Percentiles rank a stretch among this genome's conserved stretches.
Evolutionary conservation across 2,329 filamentous ascomycete genomes (phyloP).

Genomic region (Colletotrichum cereale): DNA sequence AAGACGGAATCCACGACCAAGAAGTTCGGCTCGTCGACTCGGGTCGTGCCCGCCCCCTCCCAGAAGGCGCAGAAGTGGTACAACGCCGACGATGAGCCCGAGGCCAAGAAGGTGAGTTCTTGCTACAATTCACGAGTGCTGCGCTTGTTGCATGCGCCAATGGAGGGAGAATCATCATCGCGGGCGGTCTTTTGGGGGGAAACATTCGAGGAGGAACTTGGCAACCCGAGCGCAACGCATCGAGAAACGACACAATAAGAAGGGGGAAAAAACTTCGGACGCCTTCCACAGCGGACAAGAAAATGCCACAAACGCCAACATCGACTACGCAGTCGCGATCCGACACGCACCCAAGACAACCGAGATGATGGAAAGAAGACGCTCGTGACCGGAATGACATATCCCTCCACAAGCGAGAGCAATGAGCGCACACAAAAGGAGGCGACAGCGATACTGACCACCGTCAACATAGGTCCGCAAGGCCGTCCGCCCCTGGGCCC

Average conservation of each 20-base stretch:
- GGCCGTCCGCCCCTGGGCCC: conserved; percentile 86
- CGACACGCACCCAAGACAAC: conserved; percentile 1
- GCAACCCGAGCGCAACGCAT: conserved; percentile 14
- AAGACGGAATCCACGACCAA: conserved; percentile 82
- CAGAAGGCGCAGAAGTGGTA: conserved; percentile 99
- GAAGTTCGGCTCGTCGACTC: conserved; percentile 98
- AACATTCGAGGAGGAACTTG: conserved; percentile 9
- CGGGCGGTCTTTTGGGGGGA: conserved; percentile 18
- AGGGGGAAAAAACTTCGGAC: not conserved
- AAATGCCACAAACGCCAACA: not conserved
- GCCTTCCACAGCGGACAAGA: not conserved
- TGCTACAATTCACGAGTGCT: conserved; percentile 44
- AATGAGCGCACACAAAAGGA: not conserved
- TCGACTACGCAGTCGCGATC: not conserved
- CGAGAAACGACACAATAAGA: conserved; percentile 7
- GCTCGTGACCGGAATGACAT: conserved; percentile 31
- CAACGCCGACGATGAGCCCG: conserved; percentile 89
- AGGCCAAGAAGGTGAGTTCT: conserved; percentile 92
- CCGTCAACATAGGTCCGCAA: conserved; percentile 83
- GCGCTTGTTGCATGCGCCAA: conserved; percentile 9
- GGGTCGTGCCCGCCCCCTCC: conserved; percentile 85
- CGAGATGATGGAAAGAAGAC: conserved; percentile 2
- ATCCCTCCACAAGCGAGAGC: conserved; percentile 9
- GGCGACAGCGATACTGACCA: conserved; percentile 27
- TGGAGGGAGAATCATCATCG: conserved; percentile 18